A percentile compares a stretch with the other conserved stretches of the same genome.
These are phyloP conservation scores for Lasiodiplodia sp. DNA, from an alignment of 2,329 filamentous ascomycete genomes.

Conservation along the genomic window DNA sequence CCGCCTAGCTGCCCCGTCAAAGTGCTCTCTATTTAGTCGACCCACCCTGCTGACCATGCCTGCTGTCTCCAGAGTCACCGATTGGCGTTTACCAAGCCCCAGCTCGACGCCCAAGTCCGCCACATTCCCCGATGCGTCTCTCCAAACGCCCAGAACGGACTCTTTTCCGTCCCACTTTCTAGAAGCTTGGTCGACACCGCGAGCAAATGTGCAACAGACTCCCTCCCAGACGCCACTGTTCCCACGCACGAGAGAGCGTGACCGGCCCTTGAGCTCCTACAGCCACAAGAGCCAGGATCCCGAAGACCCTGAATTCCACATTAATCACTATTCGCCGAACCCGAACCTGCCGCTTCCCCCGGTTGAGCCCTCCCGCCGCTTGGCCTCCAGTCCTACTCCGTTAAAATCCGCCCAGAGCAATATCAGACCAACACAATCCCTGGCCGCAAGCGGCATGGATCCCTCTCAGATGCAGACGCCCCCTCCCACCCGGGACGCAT, in stretches of 20 bases:
- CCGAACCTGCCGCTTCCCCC: slow-evolving; percentile 63
- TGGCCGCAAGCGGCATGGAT: slow-evolving; percentile 41
- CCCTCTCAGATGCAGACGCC: slow-evolving; percentile 65
- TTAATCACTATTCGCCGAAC: slow-evolving; percentile 65
- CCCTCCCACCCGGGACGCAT: slow-evolving; percentile 64
- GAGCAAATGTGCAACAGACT: slow-evolving; percentile 49
- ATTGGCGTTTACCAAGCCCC: slow-evolving; percentile 60
- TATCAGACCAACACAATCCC: background rate
- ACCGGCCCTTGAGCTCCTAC: slow-evolving; percentile 45
- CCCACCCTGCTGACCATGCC: slow-evolving; percentile 24
- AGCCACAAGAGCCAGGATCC: slow-evolving; percentile 45
- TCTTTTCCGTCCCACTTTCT: slow-evolving; percentile 55
- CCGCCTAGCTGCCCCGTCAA: background rate
- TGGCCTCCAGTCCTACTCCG: slow-evolving; percentile 65
- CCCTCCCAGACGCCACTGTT: slow-evolving; percentile 51
- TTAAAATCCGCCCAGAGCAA: slow-evolving; percentile 33
- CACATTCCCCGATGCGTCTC: slow-evolving; percentile 48
- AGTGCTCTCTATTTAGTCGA: background rate
- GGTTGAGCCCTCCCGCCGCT: slow-evolving; percentile 65
- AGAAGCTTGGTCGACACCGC: slow-evolving; percentile 58
- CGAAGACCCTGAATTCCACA: slow-evolving; percentile 61
- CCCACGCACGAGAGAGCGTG: slow-evolving; percentile 46
- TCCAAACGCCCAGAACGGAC: slow-evolving; percentile 55
- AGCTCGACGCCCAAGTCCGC: slow-evolving; percentile 56
- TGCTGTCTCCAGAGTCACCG: slow-evolving; percentile 45